Base-by-base conservation (phyloP, 441 rosid species). In the Theobroma grandiflorum region DNA sequence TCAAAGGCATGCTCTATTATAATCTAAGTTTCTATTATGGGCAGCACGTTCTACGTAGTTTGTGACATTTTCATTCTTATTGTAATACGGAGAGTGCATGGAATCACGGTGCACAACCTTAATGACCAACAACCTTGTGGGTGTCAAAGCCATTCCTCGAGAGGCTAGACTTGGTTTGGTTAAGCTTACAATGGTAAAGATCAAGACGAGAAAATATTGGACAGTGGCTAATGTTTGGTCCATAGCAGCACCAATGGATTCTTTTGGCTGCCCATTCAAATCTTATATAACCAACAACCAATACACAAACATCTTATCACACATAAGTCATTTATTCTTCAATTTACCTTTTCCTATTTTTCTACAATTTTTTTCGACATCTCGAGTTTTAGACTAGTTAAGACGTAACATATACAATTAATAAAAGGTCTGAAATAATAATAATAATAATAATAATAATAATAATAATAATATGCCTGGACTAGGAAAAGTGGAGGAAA, bases 51-150 rank as follows among this genome's bases (percentile, higher is more conserved):
- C 35, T 16, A 31, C 31, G 20, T 58, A 58, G n/a, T 0, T 20
- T 26, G 55, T 47, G 18, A 31, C 58, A 43, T 43, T 70, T 4
- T 64, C 68, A 35, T 64, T 11, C 58, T 49, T 47, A 47, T 49
- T 70, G 42, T 50, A 31, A 26, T 2, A 33, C 1, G 75, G 59
- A 12, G 76, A 72, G 20, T 72, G 47, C 8, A 72, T 18, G 15
- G 76, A 72, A 52, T 72, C 62, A 8, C 45, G 76, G 63, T 72
- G 76, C 16, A 72, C 14, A 57, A 72, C 63, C 20, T 72, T 72
- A 50, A 71, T 12, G 2, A 53, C 40, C n/a, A n/a, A n/a, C 40
- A 71, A 42, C 59, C 16, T 33, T 49, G 4, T 31, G 6, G 75
- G 15, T 70, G 74, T 26, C 4, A 15, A 22, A 26, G 55, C 10